Percentiles rank a stretch among this genome's conserved stretches.
Evolutionary conservation across 768 basidiomycete genomes (phyloP).

Genomic region (Amanita polypyramis): DNA sequence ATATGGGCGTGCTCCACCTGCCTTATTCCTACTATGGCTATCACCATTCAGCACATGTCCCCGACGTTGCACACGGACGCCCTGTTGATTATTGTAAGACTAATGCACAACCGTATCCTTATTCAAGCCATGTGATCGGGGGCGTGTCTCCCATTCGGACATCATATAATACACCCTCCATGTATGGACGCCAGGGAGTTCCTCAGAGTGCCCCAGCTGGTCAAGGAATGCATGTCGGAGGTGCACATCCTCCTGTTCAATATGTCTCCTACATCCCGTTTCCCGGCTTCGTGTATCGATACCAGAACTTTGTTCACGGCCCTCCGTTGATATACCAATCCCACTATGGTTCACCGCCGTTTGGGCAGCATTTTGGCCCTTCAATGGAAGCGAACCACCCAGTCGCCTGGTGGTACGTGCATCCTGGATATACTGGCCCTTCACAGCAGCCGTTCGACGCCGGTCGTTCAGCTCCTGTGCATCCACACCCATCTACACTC

Average conservation of each 20-base stretch:
- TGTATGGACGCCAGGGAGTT: constrained; percentile 19
- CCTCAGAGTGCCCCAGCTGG: constrained; percentile 17
- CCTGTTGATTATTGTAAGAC: constrained; percentile 30
- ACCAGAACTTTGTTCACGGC: constrained; percentile 21
- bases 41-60: constrained; percentile 19
- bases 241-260: constrained; percentile 23
- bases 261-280: constrained; percentile 22
- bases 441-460: constrained; percentile 18
- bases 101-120: constrained; percentile 28
- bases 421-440: constrained; percentile 16
- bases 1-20: constrained; percentile 25
- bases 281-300: constrained; percentile 26
- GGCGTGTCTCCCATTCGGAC: constrained; percentile 17
- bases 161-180: constrained; percentile 15
- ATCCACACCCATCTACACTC: constrained; percentile 18
- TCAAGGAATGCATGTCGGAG: constrained; percentile 13
- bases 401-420: constrained; percentile 46
- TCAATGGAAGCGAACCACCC: constrained; percentile 28
- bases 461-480: constrained; percentile 12
- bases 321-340: constrained; percentile 27
- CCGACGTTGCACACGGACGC: constrained; percentile 12
- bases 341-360: constrained; percentile 26
- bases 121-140: constrained; percentile 24
- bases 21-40: constrained; percentile 25
- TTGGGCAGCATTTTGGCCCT: constrained; percentile 23